These are phyloP conservation scores for Hawksworthiomyces lignivorus DNA, from an alignment of 2,329 filamentous ascomycete genomes.

Conservation along the genomic window DNA sequence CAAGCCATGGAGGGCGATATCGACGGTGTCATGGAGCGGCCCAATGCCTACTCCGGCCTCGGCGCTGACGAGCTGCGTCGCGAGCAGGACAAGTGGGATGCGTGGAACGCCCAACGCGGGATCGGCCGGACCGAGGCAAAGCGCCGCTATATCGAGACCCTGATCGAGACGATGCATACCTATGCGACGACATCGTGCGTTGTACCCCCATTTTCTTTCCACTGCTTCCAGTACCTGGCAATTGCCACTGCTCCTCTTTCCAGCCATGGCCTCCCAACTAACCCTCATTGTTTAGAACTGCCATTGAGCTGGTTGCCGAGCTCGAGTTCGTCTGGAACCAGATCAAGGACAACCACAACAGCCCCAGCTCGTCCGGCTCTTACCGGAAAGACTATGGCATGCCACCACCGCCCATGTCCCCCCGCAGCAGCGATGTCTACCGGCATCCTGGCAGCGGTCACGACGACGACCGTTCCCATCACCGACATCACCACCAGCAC, in stretches of 20 bases:
- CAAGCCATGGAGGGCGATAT: constrained; percentile 99
- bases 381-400: constrained; percentile 37
- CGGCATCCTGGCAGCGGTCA: constrained; percentile 6
- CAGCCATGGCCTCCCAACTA: no score
- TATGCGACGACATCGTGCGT: constrained; percentile 79
- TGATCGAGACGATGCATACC: constrained; percentile 94
- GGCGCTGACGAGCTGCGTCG: constrained; percentile 47
- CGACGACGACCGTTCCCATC: neutral
- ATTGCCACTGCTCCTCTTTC: no score
- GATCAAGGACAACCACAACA: constrained; percentile 80
- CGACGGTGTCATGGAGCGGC: constrained; percentile 84
- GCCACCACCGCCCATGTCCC: neutral
- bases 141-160: constrained; percentile 81
- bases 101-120: constrained; percentile 84
- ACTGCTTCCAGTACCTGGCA: no score
- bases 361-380: constrained; percentile 49
- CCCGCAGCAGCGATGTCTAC: constrained; percentile 8
- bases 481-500: neutral
- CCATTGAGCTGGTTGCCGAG: constrained; percentile 79
- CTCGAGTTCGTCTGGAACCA: constrained; percentile 99
- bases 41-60: constrained; percentile 43
- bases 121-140: constrained; percentile 88
- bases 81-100: constrained; percentile 74
- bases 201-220: neutral
- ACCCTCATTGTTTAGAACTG: constrained; percentile 46